Base-by-base conservation (phyloP, 1,139 yeast genomes). In the Saccharomycopsis hybrid region DNA sequence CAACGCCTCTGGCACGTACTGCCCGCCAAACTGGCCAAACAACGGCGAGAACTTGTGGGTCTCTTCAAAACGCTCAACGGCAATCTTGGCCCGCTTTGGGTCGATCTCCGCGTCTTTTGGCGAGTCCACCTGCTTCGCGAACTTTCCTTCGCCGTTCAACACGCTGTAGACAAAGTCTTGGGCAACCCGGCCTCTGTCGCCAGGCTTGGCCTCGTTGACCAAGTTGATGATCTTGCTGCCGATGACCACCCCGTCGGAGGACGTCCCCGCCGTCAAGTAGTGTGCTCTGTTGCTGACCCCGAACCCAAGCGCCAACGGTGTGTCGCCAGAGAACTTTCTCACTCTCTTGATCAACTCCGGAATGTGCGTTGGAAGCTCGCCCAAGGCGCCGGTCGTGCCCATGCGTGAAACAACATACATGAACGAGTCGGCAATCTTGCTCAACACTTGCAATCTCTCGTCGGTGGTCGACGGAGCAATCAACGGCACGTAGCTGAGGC, bases 11-110 rank as follows among this genome's bases (percentile, higher is more conserved):
- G 99, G 99, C 36, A 94, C 97, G 64, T 86, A 92, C 70, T 92
- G 98, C 53, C 99, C 99, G 65, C 99, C 99, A 63, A 88, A 94
- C 50, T 82, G 90, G 61, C 98, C 99, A 60, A 90, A 92, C 57
- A 85, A 76, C 43, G 89, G 80, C 57, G 82, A 78, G 62, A 75
- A 84, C 55, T 79, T 76, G 63, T 76, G 80, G 11, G 54, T 59
- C 64, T 83, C 92, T 55, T 72, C 73, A 56, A 81, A 77, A 5
- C 71, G 30, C 27, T 39, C 66, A 29, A 77, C 72, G 43, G 54
- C 64, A 54, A 43, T 66, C 57, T 51, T 63, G 59, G 46, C 61
- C 59, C 32, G 43, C 59, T 50, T 48, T 55, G 48, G n/a, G 59
- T 55, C 37, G 58, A 60, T 58, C 46, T 45, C 24, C 56, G 50